These are phyloP conservation scores for Rhizophagus clarus DNA, from an alignment of 192 early-diverging fungal genomes.

Conservation along the genomic window DNA sequence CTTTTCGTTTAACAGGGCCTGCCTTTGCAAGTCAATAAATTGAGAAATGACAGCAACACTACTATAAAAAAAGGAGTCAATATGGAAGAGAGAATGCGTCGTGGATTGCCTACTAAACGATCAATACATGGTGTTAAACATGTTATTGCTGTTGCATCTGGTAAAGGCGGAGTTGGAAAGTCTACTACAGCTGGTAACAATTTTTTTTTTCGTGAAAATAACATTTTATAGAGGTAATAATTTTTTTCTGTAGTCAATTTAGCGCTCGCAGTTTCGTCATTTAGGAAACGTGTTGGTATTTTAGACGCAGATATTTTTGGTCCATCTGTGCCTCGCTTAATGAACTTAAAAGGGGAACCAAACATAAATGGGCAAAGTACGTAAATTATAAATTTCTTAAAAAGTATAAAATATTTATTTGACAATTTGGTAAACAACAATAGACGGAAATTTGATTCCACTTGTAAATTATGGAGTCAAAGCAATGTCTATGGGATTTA, in stretches of 20 bases:
- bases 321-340: conserved; percentile 82
- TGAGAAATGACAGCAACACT: conserved; percentile 41
- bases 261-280: conserved; percentile 65
- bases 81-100: conserved; percentile 45
- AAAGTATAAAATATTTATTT: not conserved
- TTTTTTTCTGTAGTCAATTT: conserved; percentile 63
- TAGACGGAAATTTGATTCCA: conserved; percentile 60
- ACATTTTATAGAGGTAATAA: not conserved
- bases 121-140: conserved; percentile 73
- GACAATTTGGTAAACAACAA: no score
- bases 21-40: not conserved
- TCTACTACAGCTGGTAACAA: conserved; percentile 76
- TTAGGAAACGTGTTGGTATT: conserved; percentile 66
- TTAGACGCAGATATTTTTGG: conserved; percentile 95
- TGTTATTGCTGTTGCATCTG: conserved; percentile 81
- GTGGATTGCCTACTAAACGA: conserved; percentile 71
- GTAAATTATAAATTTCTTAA: not conserved
- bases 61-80: not conserved
- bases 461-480: conserved; percentile 84
- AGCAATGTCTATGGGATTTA: conserved; percentile 91
- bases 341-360: conserved; percentile 79
- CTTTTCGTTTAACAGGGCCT: not conserved
- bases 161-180: conserved; percentile 93
- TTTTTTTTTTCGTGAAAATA: not conserved
- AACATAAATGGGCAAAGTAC: conserved; percentile 60